phyloP scores from a whole-genome alignment of 2,329 filamentous ascomycete species.

The Lasiodiplodia hormozganensis region DNA sequence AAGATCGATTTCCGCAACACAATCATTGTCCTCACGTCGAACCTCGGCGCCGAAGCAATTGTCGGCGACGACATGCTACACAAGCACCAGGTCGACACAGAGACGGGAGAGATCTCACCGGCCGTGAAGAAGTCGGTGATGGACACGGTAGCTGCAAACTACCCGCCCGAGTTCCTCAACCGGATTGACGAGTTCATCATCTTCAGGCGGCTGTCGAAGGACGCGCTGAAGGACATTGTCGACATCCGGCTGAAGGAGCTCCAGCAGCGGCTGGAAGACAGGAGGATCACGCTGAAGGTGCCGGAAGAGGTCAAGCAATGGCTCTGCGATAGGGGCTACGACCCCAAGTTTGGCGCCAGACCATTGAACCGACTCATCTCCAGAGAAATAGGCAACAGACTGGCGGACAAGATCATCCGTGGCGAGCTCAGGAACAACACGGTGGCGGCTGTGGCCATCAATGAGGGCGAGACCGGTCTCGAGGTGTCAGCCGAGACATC shows the following conservation, averaged over 20 bases:
- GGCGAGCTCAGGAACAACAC: constrained; percentile 81
- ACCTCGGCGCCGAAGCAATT: constrained; percentile 90
- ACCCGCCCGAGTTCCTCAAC: constrained; percentile 95
- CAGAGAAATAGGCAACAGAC: constrained; percentile 84
- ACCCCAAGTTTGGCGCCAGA: constrained; percentile 87
- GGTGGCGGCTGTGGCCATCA: constrained; percentile 72
- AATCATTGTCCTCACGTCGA: constrained; percentile 94
- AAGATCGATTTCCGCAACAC: constrained; percentile 97
- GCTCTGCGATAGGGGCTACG: constrained; percentile 89
- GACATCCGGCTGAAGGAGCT: constrained; percentile 89
- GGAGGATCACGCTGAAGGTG: constrained; percentile 79
- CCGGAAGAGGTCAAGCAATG: constrained; percentile 77
- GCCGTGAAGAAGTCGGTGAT: constrained; percentile 82
- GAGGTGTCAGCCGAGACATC: constrained; percentile 28
- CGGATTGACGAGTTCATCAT: constrained; percentile 96
- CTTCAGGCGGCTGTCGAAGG: constrained; percentile 83
- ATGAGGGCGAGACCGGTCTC: constrained; percentile 53
- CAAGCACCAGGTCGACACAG: constrained; percentile 64
- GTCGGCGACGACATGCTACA: constrained; percentile 74
- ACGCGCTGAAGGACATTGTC: constrained; percentile 87
- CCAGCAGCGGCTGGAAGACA: constrained; percentile 81
- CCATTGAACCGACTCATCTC: constrained; percentile 90
- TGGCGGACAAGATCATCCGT: constrained; percentile 91
- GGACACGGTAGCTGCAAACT: constrained; percentile 76
- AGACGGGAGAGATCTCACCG: constrained; percentile 73